Evolutionary conservation across 805 yeast genomes (phyloP).

Genomic region (Candida nemodendra): DNA sequence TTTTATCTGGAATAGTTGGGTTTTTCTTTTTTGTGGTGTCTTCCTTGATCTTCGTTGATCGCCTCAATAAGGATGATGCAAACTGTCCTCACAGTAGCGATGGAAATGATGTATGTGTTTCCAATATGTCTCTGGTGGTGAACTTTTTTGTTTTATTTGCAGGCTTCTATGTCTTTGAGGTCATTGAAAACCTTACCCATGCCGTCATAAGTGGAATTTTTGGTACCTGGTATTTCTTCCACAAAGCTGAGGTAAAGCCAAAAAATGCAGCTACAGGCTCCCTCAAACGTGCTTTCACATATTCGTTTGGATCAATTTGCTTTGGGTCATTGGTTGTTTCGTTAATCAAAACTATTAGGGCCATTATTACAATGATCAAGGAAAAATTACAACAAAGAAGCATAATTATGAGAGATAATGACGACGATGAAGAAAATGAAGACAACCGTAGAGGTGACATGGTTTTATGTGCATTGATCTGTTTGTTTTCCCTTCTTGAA

Average conservation of each 20-base stretch:
- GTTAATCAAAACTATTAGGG: slow-evolving; percentile 62
- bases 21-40: slow-evolving; percentile 66
- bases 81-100: slow-evolving; percentile 39
- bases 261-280: slow-evolving; percentile 78
- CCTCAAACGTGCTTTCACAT: slow-evolving; percentile 71
- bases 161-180: slow-evolving; percentile 82
- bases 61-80: slow-evolving; percentile 46
- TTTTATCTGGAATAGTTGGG: slow-evolving; percentile 54
- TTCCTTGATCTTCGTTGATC: slow-evolving; percentile 42
- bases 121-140: slow-evolving; percentile 26
- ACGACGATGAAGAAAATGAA: slow-evolving; percentile 50
- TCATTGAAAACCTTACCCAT: slow-evolving; percentile 75
- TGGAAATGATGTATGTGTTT: slow-evolving; percentile 31
- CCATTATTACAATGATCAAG: slow-evolving; percentile 50
- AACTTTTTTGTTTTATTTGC: slow-evolving; percentile 72
- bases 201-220: slow-evolving; percentile 79
- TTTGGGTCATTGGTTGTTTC: slow-evolving; percentile 79
- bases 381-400: slow-evolving; percentile 34
- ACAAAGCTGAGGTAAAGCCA: slow-evolving; percentile 55
- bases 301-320: slow-evolving; percentile 87
- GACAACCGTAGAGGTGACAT: slow-evolving; percentile 50
- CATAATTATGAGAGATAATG: slow-evolving; percentile 21
- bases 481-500: slow-evolving; percentile 56
- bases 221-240: slow-evolving; percentile 88
- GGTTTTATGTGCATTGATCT: slow-evolving; percentile 48